Conservation (phyloP, 495 filamentous ascomycete genomes). For the Sordaria brevicollis region DNA sequence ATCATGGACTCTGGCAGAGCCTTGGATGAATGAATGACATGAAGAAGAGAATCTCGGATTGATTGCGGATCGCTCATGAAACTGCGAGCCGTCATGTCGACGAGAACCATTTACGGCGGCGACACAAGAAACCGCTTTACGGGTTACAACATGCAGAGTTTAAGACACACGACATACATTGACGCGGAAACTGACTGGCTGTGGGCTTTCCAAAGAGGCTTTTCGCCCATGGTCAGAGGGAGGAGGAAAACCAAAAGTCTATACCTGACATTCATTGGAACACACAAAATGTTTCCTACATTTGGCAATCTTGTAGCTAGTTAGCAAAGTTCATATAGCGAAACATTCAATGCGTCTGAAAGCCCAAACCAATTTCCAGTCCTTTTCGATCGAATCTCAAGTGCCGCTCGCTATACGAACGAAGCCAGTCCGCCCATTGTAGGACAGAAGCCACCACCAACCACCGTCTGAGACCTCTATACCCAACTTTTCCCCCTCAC, state of each 20-base stretch:
- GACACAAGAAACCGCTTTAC: not conserved
- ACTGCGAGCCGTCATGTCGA: not conserved
- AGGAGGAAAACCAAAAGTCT: not conserved
- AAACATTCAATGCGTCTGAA: not conserved
- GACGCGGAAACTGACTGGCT: not conserved
- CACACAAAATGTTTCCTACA: not conserved
- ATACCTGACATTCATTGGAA: not conserved
- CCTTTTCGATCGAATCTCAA: not conserved
- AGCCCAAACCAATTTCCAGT: not conserved
- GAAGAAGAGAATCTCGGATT: not conserved
- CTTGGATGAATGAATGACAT: not conserved
- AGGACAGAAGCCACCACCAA: not conserved
- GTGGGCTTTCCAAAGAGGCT: not conserved
- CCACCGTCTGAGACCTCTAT: not conserved
- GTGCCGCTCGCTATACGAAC: not conserved
- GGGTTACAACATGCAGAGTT: not conserved
- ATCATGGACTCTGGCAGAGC: not conserved
- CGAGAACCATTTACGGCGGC: not conserved
- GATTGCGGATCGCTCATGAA: conserved; percentile 1
- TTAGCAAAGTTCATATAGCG: not conserved
- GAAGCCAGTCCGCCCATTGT: not conserved
- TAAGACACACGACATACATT: not conserved
- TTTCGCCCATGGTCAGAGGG: not conserved
- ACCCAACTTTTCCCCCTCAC: not conserved
- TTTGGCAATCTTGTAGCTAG: not conserved